These are phyloP conservation scores for Suillus placidus DNA, from an alignment of 768 basidiomycete genomes.

Conservation along the genomic window DNA sequence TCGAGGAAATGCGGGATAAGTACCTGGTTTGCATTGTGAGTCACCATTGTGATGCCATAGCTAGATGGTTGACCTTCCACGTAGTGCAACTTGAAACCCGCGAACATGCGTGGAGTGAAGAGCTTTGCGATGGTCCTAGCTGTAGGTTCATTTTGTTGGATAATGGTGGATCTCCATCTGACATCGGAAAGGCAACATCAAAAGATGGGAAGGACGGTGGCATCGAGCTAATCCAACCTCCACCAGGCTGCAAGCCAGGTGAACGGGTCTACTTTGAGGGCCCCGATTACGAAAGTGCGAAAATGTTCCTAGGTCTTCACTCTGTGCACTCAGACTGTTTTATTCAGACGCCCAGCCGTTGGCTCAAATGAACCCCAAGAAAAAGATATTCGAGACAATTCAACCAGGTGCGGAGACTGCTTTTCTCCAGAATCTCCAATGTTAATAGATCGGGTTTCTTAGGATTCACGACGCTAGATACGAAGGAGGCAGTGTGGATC, in stretches of 20 bases:
- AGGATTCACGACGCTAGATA: constrained; percentile 90
- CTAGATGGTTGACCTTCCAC: constrained; percentile 4
- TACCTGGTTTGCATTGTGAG: constrained; percentile 82
- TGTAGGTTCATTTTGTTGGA: constrained; percentile 40
- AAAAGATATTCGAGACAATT: constrained; percentile 97
- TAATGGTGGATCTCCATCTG: neutral
- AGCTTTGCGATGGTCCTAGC: constrained; percentile 98
- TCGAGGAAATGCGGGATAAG: constrained; percentile 88
- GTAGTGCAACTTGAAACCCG: constrained; percentile 94
- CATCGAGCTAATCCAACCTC: constrained; percentile 90
- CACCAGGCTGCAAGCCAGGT: constrained; percentile 82
- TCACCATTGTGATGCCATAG: constrained; percentile 2
- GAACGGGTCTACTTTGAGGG: constrained; percentile 97
- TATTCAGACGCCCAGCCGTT: constrained; percentile 63
- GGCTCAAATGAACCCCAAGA: constrained; percentile 93
- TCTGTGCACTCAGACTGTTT: constrained; percentile 7
- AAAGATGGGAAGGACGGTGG: constrained; percentile 90
- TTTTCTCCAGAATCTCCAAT: constrained; percentile 9
- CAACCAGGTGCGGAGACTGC: constrained; percentile 67
- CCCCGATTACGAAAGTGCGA: constrained; percentile 76
- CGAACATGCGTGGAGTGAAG: constrained; percentile 96
- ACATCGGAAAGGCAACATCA: constrained; percentile 69
- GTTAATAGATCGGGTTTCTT: constrained; percentile 10
- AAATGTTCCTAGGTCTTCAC: neutral
- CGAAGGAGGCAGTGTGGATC: constrained; percentile 90